These are phyloP conservation scores for Corrigiola litoralis DNA, from an alignment of 179 eudicot species.

Conservation along the genomic window DNA sequence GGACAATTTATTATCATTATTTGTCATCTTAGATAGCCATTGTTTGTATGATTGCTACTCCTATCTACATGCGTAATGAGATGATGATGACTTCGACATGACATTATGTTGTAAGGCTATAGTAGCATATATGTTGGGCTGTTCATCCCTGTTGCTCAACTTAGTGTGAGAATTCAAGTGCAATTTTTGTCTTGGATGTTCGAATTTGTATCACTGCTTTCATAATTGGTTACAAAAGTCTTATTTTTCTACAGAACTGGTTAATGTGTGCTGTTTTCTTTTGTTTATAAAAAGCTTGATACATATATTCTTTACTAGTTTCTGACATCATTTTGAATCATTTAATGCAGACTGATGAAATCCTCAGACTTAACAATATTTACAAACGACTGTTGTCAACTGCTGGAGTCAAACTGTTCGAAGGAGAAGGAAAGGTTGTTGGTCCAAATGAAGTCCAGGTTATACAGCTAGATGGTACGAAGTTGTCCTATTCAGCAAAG, in stretches of 20 bases:
- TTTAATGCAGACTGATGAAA: conserved; percentile 74
- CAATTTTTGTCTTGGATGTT: too few relatives aligned
- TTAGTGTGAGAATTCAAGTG: too few relatives aligned
- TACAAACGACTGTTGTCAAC: conserved; percentile 82
- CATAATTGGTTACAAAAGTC: too few relatives aligned
- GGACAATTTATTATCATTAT: neutral
- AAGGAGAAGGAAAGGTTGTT: conserved; percentile 90
- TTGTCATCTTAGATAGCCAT: neutral
- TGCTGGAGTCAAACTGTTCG: conserved; percentile 89
- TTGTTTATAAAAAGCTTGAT: conserved; percentile 8
- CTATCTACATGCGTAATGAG: neutral
- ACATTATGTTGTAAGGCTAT: neutral
- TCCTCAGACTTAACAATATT: conserved; percentile 69
- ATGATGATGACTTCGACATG: too few relatives aligned
- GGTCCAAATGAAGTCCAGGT: conserved; percentile 95
- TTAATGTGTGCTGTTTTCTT: too few relatives aligned
- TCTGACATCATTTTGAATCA: neutral
- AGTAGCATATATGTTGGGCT: neutral
- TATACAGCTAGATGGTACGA: conserved; percentile 90
- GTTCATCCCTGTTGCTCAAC: neutral
- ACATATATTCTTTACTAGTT: neutral
- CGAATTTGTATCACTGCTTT: too few relatives aligned
- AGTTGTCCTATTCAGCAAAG: conserved; percentile 74
- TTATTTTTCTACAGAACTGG: too few relatives aligned
- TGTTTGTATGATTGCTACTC: neutral